Percentiles rank a stretch among this genome's conserved stretches.
Evolutionary conservation across 768 basidiomycete species (phyloP).

Genomic region (Lenzites betulinus): DNA sequence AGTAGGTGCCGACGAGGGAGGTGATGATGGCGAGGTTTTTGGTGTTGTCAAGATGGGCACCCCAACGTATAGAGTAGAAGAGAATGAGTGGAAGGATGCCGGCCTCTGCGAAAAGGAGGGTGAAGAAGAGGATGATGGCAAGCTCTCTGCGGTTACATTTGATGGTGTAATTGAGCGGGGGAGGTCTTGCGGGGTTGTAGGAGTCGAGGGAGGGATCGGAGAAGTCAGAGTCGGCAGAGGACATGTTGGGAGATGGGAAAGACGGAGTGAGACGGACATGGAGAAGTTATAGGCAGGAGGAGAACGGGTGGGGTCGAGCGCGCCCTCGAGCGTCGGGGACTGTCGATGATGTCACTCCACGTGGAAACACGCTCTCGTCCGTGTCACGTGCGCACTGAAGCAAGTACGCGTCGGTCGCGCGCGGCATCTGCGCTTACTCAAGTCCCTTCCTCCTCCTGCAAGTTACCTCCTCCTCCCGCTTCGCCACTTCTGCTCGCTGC

Average conservation of each 20-base stretch:
- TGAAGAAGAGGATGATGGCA: constrained; percentile 30
- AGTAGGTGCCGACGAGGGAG: constrained; percentile 32
- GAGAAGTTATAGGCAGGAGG: background rate
- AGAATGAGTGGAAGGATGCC: constrained; percentile 34
- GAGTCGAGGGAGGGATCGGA: constrained; percentile 6
- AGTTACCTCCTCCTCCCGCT: background rate
- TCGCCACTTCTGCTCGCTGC: background rate
- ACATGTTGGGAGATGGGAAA: constrained; percentile 6
- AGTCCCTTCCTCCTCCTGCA: background rate
- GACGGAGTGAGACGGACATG: background rate
- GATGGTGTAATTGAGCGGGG: constrained; percentile 33
- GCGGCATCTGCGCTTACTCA: constrained; percentile 1
- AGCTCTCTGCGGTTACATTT: constrained; percentile 25
- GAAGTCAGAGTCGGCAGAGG: constrained; percentile 9
- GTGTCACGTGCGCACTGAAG: background rate
- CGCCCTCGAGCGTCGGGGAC: too few species aligned
- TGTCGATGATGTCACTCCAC: constrained; percentile 14
- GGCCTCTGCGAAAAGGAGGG: constrained; percentile 33
- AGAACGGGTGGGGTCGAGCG: background rate
- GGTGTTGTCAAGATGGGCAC: constrained; percentile 32
- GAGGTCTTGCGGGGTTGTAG: constrained; percentile 20
- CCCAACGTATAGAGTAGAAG: constrained; percentile 34
- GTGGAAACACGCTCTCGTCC: background rate
- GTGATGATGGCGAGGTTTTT: constrained; percentile 38
- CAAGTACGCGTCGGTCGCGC: constrained; percentile 15